Base-by-base conservation (phyloP, 345 rosid genomes). In the Arabidopsis thaliana region DNA sequence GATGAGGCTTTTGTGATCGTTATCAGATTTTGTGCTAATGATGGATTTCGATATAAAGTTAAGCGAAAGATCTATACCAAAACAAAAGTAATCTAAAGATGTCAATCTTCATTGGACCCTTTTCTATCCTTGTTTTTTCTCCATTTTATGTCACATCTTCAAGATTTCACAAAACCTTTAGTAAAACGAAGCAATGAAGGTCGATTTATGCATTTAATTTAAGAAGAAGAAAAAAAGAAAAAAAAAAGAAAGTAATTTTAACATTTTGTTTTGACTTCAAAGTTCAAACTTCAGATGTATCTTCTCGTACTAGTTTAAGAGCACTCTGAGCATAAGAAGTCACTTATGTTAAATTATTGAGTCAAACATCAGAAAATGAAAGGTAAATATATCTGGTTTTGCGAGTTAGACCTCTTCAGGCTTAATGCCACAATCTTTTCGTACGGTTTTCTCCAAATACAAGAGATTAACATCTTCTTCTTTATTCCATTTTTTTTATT, bases 41-140 rank as follows among this genome's bases (percentile, higher is more conserved):
- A 51, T 62, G 76, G 63, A 62, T 63, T 62, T 72, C 34, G 53
- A 33, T 72, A 22, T 72, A 72, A 72, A 72, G 70, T 52, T 52
- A 32, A 65, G 22, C 24, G 9, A 40, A 69, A 69, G 55, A 69
- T 69, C 63, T 56, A 42, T 56, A 69, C 32, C 20, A 5, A 25
- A 51, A n/a, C 24, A 69, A 42, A 30, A 32, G 52, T 42, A 69
- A 12, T 20, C 55, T 3, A 57, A 62, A 52, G 40, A 63, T 42
- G 60, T 37, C 60, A 38, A 52, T 61, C 25, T 61, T 72, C 61
- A 62, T 60, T 60, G 62, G 69, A 53, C 50, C 40, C 42, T 61
- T 61, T 11, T 72, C 42, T 62, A 62, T 62, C 36, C 24, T 12
- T 20, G 10, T 2, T n/a, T 45, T 46, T 34, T 46, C 57, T 30